A percentile compares a stretch with the other conserved stretches of the same genome.
Conservation (phyloP, 768 basidiomycete genomes). For the Paxillus involutus region DNA sequence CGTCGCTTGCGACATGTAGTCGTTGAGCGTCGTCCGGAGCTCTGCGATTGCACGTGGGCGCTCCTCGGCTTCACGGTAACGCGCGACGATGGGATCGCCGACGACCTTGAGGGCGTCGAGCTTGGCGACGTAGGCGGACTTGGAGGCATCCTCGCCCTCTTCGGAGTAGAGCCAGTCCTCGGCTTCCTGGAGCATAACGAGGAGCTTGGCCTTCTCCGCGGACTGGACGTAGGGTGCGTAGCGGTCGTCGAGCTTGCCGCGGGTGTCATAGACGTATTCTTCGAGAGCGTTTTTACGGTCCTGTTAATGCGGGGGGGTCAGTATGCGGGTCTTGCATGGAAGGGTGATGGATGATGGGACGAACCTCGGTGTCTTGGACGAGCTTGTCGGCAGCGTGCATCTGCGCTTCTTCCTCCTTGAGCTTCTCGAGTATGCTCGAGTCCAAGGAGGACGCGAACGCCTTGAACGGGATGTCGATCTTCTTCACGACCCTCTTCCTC, state of each 20-base stretch:
- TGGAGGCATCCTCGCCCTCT: conserved; percentile 92
- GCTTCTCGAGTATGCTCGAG: conserved; percentile 56
- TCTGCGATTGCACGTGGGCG: conserved; percentile 69
- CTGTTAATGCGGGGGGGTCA: conserved; percentile 37
- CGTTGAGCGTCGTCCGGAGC: conserved; percentile 87
- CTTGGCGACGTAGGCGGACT: conserved; percentile 88
- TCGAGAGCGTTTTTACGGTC: conserved; percentile 98
- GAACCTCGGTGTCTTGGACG: conserved; percentile 94
- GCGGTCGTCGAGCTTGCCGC: conserved; percentile 87
- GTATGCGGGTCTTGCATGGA: background rate
- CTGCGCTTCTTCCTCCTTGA: conserved; percentile 80
- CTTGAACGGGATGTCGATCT: conserved; percentile 78
- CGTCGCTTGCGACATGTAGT: conserved; percentile 80
- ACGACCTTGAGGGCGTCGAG: conserved; percentile 82
- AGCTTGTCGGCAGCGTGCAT: conserved; percentile 94
- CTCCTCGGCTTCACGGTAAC: conserved; percentile 82
- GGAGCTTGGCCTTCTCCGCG: conserved; percentile 76
- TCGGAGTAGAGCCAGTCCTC: conserved; percentile 99
- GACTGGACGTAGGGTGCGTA: conserved; percentile 75
- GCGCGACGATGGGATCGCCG: conserved; percentile 83
- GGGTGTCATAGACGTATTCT: conserved; percentile 97
- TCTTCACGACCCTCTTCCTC: conserved; percentile 85
- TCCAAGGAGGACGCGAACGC: conserved; percentile 66
- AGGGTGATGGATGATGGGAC: conserved; percentile 25
- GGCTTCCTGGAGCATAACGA: conserved; percentile 67